Percentiles rank a stretch among this genome's conserved stretches.
Evolutionary conservation across 2,329 filamentous ascomycete genomes (phyloP).

Genomic region (Xylariaceae sp.): DNA sequence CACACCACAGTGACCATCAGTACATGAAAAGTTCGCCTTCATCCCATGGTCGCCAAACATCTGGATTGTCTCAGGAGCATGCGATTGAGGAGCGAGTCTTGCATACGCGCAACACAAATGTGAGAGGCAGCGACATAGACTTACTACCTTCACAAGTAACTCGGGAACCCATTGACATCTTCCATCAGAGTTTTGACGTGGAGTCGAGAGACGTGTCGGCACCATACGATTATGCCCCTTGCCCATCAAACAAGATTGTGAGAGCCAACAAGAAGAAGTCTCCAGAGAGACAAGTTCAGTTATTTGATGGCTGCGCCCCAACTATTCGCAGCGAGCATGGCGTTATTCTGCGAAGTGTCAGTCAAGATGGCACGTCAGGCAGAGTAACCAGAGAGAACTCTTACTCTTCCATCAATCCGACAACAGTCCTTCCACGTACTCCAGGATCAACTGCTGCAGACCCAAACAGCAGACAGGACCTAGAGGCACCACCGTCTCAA

Average conservation of each 20-base stretch:
- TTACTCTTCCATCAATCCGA: neutral
- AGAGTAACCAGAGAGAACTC: slow-evolving; percentile 6
- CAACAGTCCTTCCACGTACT: too few relatives aligned
- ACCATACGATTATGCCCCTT: slow-evolving; percentile 23
- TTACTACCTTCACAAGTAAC: slow-evolving; percentile 29
- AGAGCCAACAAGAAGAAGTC: slow-evolving; percentile 24
- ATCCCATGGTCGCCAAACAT: slow-evolving; percentile 8
- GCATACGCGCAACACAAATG: slow-evolving; percentile 9
- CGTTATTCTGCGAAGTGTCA: slow-evolving; percentile 27
- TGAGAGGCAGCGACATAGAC: slow-evolving; percentile 29
- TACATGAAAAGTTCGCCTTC: neutral
- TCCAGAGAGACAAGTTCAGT: slow-evolving; percentile 25
- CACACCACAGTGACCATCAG: too few relatives aligned
- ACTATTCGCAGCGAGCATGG: slow-evolving; percentile 32
- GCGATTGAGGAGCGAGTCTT: slow-evolving; percentile 13
- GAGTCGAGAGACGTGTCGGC: slow-evolving; percentile 21
- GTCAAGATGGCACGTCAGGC: slow-evolving; percentile 16
- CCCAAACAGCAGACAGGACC: too few relatives aligned
- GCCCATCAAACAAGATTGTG: slow-evolving; percentile 18
- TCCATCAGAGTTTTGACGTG: slow-evolving; percentile 28
- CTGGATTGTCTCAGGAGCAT: slow-evolving; percentile 14
- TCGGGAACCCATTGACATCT: slow-evolving; percentile 29
- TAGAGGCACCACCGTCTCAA: too few relatives aligned
- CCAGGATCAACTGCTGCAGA: too few relatives aligned
- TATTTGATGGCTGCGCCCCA: slow-evolving; percentile 22